These are phyloP conservation scores for Chlorella ohadii DNA, from an alignment of 139 green algal genomes.

Conservation along the genomic window DNA sequence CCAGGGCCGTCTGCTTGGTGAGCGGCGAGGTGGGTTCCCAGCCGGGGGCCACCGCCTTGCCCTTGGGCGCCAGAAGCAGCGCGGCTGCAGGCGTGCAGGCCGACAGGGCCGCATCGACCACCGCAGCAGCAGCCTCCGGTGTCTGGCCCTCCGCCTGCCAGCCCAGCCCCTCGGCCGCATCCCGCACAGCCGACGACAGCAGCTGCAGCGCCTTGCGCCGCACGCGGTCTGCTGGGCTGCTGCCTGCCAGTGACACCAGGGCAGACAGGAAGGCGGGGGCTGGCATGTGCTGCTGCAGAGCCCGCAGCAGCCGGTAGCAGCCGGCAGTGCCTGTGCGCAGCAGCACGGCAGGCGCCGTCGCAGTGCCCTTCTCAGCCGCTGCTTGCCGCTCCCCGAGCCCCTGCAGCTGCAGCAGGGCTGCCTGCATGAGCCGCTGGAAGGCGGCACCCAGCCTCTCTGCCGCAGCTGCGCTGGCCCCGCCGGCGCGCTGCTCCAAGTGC, in stretches of 20 bases:
- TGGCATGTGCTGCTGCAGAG: constrained; percentile 61
- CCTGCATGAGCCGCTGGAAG: constrained; percentile 49
- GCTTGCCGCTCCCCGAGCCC: constrained; percentile 22
- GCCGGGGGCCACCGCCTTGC: background rate
- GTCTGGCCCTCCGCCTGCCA: constrained; percentile 25
- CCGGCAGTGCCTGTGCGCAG: constrained; percentile 40
- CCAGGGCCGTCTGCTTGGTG: constrained; percentile 61
- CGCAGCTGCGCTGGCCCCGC: background rate
- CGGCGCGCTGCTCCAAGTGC: constrained; percentile 54
- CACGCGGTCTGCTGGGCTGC: constrained; percentile 49
- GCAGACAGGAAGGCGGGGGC: constrained; percentile 57
- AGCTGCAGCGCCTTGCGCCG: constrained; percentile 68
- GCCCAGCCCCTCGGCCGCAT: constrained; percentile 33
- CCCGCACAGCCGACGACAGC: constrained; percentile 47
- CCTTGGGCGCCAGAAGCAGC: constrained; percentile 27
- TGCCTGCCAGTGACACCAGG: constrained; percentile 52
- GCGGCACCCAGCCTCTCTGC: background rate
- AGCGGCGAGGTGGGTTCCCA: background rate
- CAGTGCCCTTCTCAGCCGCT: background rate
- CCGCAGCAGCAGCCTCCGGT: background rate
- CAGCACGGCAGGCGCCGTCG: background rate
- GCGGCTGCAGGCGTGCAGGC: constrained; percentile 35
- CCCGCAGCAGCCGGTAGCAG: constrained; percentile 46
- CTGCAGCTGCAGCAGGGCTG: constrained; percentile 62
- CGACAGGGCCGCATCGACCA: constrained; percentile 39